These are phyloP conservation scores for Coelastrella sp. DNA, from an alignment of 139 green algal genomes.

Conservation along the genomic window DNA sequence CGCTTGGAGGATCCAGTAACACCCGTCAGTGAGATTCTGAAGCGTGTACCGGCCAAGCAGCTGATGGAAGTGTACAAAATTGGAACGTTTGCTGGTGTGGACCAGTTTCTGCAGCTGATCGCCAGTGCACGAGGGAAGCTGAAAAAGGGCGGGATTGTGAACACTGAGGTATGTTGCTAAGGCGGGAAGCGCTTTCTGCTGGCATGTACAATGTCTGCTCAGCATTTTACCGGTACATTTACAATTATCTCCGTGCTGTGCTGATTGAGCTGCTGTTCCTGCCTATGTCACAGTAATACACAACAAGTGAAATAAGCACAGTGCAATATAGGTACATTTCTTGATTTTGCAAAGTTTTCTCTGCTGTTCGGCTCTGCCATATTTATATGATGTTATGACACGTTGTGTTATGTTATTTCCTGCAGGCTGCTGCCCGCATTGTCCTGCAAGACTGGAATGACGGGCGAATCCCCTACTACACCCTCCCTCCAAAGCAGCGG, in stretches of 20 bases:
- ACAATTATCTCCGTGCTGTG: too few relatives aligned
- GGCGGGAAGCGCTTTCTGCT: background rate
- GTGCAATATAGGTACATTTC: too few relatives aligned
- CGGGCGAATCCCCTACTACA: slow-evolving; percentile 94
- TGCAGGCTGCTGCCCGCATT: slow-evolving; percentile 71
- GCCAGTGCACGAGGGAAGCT: slow-evolving; percentile 89
- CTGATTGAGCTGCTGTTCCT: too few relatives aligned
- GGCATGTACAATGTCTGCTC: background rate
- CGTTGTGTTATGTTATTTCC: background rate
- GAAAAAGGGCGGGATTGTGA: slow-evolving; percentile 76
- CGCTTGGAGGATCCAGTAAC: slow-evolving; percentile 81
- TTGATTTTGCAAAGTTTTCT: too few relatives aligned
- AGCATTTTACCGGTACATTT: background rate
- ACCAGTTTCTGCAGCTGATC: slow-evolving; percentile 87
- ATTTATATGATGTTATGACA: background rate
- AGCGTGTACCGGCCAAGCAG: slow-evolving; percentile 82
- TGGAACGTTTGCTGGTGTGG: slow-evolving; percentile 66
- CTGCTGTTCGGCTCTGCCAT: too few relatives aligned
- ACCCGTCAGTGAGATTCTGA: slow-evolving; percentile 87
- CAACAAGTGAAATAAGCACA: too few relatives aligned
- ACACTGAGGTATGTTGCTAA: slow-evolving; percentile 60
- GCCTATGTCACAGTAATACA: too few relatives aligned
- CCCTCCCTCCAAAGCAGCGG: slow-evolving; percentile 70
- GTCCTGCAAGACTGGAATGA: slow-evolving; percentile 96
- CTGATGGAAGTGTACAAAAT: slow-evolving; percentile 95